Evolutionary conservation across 1,284 basidiomycete species (phyloP), one percentile per base, ranked within the genome.

Genomic region (Heterobasidion irregulare): DNA sequence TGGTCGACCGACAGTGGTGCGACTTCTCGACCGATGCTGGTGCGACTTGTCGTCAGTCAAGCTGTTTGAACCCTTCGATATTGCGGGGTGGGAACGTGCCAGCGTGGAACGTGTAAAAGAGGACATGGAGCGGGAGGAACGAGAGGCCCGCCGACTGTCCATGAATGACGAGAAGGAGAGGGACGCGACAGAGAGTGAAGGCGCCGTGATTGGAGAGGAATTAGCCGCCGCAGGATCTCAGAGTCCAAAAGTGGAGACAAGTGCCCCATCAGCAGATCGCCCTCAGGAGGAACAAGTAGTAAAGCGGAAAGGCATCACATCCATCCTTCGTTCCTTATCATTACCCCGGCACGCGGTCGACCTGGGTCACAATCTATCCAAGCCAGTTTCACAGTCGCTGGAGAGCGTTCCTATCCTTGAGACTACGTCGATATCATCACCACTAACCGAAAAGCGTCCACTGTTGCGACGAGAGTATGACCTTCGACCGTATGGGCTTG

Each of bases 1-100:
- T 47, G 46, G 46, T 19, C 10, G 66, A 34, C 68, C 82, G 0
- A 65, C 74, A 8, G 74, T 79, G 49, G 79, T 89, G 47, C 79
- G 77, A 35, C 74, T 86, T 1, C 72, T 77, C 4, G 88, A 91
- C 63, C 81, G 87, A 47, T 91, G 89, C 64, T 92, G 89, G 89
- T 91, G 89, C 62, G 87, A 91, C 26, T 46, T 64, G 70, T 87
- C 60, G 76, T 78, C 41, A 69, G 72, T 26, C 74, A 69, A 72
- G 43, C 72, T 89, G 55, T 91, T 90, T 63, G 79, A 86, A 57
- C 84, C 86, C 8, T 88, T 83, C 68, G 86, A 90, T 59, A 73
- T 84, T 48, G 79, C 84, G 32, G 73, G 74, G 47, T 91, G 88
- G 88, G 89, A 91, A 64, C 67, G 70, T 56, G 66, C 75, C 55